These are phyloP conservation scores for Schizothecium vesticola DNA, from an alignment of 495 filamentous ascomycete genomes.

Conservation along the genomic window DNA sequence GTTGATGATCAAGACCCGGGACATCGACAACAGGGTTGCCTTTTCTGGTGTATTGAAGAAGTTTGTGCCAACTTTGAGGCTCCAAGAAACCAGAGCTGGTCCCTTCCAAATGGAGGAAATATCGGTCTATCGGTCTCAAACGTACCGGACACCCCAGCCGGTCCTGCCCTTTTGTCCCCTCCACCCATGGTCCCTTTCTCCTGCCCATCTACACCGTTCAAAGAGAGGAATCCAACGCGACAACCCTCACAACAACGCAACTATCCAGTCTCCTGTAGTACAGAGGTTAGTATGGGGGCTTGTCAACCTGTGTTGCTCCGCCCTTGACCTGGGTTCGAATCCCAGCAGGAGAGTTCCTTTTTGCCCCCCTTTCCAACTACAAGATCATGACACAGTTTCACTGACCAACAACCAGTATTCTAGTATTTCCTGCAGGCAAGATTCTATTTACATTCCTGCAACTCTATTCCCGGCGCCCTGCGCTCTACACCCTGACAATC, in stretches of 20 bases:
- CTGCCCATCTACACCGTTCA: neutral
- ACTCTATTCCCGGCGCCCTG: neutral
- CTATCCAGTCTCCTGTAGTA: neutral
- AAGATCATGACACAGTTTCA: neutral
- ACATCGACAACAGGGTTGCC: neutral
- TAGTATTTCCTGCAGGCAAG: neutral
- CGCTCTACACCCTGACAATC: neutral
- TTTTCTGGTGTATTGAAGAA: neutral
- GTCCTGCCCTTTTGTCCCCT: neutral
- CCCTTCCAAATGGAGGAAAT: neutral
- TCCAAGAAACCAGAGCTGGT: neutral
- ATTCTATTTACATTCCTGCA: neutral
- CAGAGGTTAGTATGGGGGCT: slow-evolving; percentile 3
- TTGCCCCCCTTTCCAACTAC: neutral
- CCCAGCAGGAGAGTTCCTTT: neutral
- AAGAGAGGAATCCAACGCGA: neutral
- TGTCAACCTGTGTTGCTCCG: neutral
- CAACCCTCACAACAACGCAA: neutral
- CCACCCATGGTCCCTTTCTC: neutral
- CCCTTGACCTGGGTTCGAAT: slow-evolving; percentile 1
- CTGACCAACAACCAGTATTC: neutral
- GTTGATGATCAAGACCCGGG: neutral
- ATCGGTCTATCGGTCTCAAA: neutral
- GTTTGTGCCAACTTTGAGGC: neutral
- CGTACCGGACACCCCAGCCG: neutral